Percentiles rank a stretch among this genome's conserved stretches.
Conservation (phyloP, 2,329 filamentous ascomycete genomes). For the Shiraia bambusicola region DNA sequence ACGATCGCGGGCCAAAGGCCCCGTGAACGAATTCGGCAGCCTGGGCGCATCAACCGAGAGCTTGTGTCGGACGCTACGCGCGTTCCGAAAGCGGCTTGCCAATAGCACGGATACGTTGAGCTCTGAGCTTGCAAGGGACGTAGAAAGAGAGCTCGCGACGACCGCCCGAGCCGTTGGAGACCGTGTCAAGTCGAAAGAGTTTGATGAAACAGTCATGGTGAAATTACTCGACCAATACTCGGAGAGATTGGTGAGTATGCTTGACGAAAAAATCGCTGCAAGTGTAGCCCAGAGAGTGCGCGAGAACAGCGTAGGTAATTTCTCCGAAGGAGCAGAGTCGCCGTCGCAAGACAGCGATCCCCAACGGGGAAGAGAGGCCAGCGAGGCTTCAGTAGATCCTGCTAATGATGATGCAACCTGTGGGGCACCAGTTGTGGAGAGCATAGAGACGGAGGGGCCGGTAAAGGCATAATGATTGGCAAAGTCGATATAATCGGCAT, state of each 20-base stretch:
- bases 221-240: slow-evolving; percentile 75
- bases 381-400: slow-evolving; percentile 3
- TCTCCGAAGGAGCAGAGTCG: slow-evolving; percentile 20
- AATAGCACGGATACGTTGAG: slow-evolving; percentile 50
- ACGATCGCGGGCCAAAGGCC: slow-evolving; percentile 50
- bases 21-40: slow-evolving; percentile 37
- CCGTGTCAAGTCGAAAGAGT: slow-evolving; percentile 41
- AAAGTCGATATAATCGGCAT: not conserved
- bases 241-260: slow-evolving; percentile 67
- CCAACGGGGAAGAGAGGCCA: slow-evolving; percentile 8
- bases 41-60: slow-evolving; percentile 53
- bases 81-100: slow-evolving; percentile 61
- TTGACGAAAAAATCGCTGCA: slow-evolving; percentile 67
- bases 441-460: slow-evolving; percentile 6
- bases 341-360: slow-evolving; percentile 10
- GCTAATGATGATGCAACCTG: slow-evolving; percentile 6
- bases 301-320: slow-evolving; percentile 36
- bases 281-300: slow-evolving; percentile 41
- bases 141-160: slow-evolving; percentile 59
- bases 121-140: slow-evolving; percentile 52
- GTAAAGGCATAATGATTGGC: not conserved
- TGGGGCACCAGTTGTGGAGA: slow-evolving; percentile 9
- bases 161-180: slow-evolving; percentile 50
- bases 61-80: slow-evolving; percentile 57
- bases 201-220: slow-evolving; percentile 48